Base-by-base conservation (phyloP, 352 stramenopile genomes). In the Globisporangium iwayamae region DNA sequence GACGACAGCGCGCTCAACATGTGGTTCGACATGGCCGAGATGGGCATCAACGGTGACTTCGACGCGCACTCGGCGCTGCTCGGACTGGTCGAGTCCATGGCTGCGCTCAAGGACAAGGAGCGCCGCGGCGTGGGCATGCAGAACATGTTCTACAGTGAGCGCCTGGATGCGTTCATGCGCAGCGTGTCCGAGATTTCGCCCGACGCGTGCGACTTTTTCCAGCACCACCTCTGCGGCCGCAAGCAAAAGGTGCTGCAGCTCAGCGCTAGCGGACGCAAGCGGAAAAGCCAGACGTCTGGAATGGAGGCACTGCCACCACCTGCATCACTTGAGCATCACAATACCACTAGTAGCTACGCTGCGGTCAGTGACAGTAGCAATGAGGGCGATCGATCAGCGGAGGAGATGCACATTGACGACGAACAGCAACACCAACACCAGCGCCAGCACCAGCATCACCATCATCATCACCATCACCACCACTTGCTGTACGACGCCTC, bases 21-120 rank as follows among this genome's bases (percentile, higher is more conserved):
- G 28, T 89, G 80, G 80, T 79, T 89, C 65, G 72, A 83, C 53
- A 80, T 86, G 67, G 83, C 81, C 13, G 78, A 88, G 48, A 79
- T 92, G 63, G 83, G 85, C 9, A 79, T 94, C 39, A 60, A 78
- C 2, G 79, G 78, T 2, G 68, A 72, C 18, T 92, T 94, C 59
- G 66, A 89, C 28, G 71, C 78, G 3, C 79, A 90, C 45, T 74
- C 81, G n/a, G 72, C 81, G 32, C 67, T 91, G 13, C 53, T 94
- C 5, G 85, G 83, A 0, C 53, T 94, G 16, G 61, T 87, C 2
- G 83, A 94, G 60, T 79, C 72, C 8, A 90, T 94, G 76, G 74
- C 87, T 25, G 73, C 71, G n/a, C 67, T 88, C 11, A 92, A 90
- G 52, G 78, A 92, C 55, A 94, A 94, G 64, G 76, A 92, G 54